Evolutionary conservation across 2,329 filamentous ascomycete genomes (phyloP), one percentile per base, ranked within the genome.

Genomic region (Raffaelea albimanens): DNA sequence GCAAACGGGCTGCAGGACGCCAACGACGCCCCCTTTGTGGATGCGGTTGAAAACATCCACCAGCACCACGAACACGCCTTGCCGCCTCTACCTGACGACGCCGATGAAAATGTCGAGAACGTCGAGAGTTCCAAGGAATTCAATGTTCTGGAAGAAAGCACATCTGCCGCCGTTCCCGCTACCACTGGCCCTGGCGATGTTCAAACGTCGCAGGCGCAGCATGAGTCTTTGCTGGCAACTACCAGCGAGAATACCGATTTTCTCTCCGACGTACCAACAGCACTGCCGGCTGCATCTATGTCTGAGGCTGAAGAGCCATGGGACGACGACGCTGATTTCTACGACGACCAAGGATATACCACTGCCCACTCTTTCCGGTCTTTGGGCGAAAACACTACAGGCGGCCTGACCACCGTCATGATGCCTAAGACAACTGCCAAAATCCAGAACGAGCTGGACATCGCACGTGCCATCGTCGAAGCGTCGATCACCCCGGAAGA

Each of bases 321-420:
- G 83, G 82, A 87, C 16, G 85, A 89, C 18, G 83, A 91, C 22
- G 85, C 86, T 13, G 87, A 89, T 53, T 57, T 61, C 38, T 77
- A 76, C 53, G 75, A 80, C 40, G 76, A 79, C 56, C 84, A 84
- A 50, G 90, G 85, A 20, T 87, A 86, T 49, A 82, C 82, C 21
- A 93, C 87, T 2, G 82, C 86, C 36, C 82, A 84, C 56, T 89
- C 87, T 11, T 80, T 81, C 53, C 76, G 80, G 20, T 87, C 89
- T 44, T 85, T 85, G 56, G 85, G 86, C 40, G 76, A 79, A 55
- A 67, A 75, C 56, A 78, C 73, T 10, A 72, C 70, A 4, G 66
- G 68, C 22, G 72, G 71, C 44, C 65, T 67, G 18, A 77, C 75
- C 1, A 73, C 69, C 2, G 57, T 95, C 43, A 70, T 94, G 5